Percentiles rank a stretch among this genome's conserved stretches.
Evolutionary conservation across 352 stramenopile species (phyloP).

Genomic region (Phytophthora ohioensis): DNA sequence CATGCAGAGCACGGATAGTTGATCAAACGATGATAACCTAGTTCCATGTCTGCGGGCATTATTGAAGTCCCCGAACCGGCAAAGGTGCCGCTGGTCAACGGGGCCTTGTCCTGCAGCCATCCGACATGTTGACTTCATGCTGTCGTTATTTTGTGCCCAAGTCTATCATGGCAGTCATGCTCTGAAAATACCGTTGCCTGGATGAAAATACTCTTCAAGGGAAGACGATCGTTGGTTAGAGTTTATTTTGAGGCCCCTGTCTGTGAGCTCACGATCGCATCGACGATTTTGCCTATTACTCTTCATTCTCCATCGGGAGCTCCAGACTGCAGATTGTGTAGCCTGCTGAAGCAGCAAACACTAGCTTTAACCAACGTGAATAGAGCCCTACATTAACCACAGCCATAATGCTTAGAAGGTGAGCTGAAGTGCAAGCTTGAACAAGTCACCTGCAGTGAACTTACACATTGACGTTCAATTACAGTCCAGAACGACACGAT

Average conservation of each 20-base stretch:
- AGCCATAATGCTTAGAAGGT: constrained; percentile 31
- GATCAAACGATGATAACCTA: no score
- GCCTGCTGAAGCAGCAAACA: neutral
- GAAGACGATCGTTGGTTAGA: constrained; percentile 12
- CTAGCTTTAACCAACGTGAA: constrained; percentile 3
- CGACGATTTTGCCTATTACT: constrained; percentile 5
- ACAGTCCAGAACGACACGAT: constrained; percentile 45
- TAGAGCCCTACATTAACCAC: neutral
- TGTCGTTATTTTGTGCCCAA: neutral
- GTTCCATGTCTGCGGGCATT: no score
- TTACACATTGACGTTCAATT: constrained; percentile 5
- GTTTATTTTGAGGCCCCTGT: constrained; percentile 33
- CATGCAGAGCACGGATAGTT: no score
- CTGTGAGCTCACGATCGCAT: constrained; percentile 18
- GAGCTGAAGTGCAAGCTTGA: neutral
- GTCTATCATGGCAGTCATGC: neutral
- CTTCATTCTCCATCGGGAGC: constrained; percentile 30
- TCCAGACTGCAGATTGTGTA: constrained; percentile 14
- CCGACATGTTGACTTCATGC: constrained; percentile 3
- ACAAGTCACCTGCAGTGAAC: neutral
- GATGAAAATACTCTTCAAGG: neutral
- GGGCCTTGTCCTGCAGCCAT: constrained; percentile 14
- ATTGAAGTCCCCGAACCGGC: neutral
- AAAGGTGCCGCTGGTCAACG: constrained; percentile 12
- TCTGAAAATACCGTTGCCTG: constrained; percentile 23